Conservation (phyloP, 257 asterid genomes). For the Petrea volubilis region DNA sequence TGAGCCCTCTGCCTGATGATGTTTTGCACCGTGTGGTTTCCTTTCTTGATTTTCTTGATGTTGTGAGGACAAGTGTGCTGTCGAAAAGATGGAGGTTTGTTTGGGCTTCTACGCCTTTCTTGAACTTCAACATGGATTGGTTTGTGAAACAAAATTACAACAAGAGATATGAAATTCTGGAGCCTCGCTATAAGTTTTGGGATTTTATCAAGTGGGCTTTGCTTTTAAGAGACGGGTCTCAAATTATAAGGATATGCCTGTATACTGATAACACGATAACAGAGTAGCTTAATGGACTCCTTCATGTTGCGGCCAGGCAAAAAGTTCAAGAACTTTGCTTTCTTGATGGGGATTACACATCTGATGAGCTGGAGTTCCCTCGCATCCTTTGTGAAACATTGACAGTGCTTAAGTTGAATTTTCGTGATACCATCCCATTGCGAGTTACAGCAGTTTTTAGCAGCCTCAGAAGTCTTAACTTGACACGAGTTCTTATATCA, state of each 20-base stretch:
- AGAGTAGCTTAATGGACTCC: slow-evolving; percentile 18
- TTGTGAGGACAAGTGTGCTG: slow-evolving; percentile 25
- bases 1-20: slow-evolving; percentile 28
- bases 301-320: slow-evolving; percentile 11
- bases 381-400: slow-evolving; percentile 24
- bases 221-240: slow-evolving; percentile 1
- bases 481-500: slow-evolving; percentile 20
- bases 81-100: slow-evolving; percentile 30
- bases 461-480: slow-evolving; percentile 20
- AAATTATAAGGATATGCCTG: slow-evolving; percentile 18
- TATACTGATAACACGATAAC: slow-evolving; percentile 5
- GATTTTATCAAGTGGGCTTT: slow-evolving; percentile 28
- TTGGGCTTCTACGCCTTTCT: slow-evolving; percentile 18
- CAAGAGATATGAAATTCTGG: neutral
- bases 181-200: slow-evolving; percentile 20
- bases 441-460: neutral
- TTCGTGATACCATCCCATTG: slow-evolving; percentile 1
- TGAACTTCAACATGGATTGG: slow-evolving; percentile 28
- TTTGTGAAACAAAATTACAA: neutral
- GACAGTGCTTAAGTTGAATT: slow-evolving; percentile 12
- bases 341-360: slow-evolving; percentile 18
- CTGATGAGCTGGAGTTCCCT: slow-evolving; percentile 13
- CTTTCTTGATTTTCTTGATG: slow-evolving; percentile 25
- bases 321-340: slow-evolving; percentile 25
- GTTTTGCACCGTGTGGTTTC: slow-evolving; percentile 16